phyloP scores from a whole-genome alignment of 2,329 filamentous ascomycete species.

The Aotearoamyces nothofagi region DNA sequence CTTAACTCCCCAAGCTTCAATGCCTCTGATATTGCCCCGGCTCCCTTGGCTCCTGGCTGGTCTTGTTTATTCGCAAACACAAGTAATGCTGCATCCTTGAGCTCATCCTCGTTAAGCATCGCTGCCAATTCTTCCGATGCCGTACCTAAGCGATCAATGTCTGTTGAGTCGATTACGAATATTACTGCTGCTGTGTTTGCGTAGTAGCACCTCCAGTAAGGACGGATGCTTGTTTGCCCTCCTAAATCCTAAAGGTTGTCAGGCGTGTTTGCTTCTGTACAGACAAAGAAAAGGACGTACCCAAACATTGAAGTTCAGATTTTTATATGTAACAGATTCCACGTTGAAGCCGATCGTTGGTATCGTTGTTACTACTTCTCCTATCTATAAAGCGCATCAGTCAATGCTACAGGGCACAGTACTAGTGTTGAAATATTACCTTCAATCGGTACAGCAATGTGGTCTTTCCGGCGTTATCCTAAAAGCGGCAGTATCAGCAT shows the following conservation, averaged over 20 bases:
- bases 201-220: conserved; percentile 99
- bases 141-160: conserved; percentile 87
- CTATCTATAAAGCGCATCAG: too few relatives aligned
- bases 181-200: conserved; percentile 97
- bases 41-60: conserved; percentile 90
- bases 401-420: too few relatives aligned
- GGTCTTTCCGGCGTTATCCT: conserved; percentile 98
- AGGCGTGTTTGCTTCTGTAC: too few relatives aligned
- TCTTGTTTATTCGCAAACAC: conserved; percentile 99
- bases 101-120: conserved; percentile 95
- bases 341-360: conserved; percentile 99
- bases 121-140: conserved; percentile 84
- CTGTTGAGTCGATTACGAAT: conserved; percentile 96
- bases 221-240: conserved; percentile 95
- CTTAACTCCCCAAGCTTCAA: conserved; percentile 79
- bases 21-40: conserved; percentile 91
- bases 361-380: conserved; percentile 97
- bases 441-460: conserved; percentile 93
- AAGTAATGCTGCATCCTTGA: conserved; percentile 79
- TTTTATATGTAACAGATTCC: conserved; percentile 95
- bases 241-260: conserved; percentile 57
- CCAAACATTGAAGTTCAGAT: conserved; percentile 98
- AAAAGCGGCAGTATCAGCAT: too few relatives aligned
- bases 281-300: conserved; percentile 38
- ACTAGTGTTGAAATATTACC: conserved; percentile 38